Percentiles rank a stretch among this genome's conserved stretches.
Evolutionary conservation across 1,284 basidiomycete species (phyloP).

Genomic region (Tremellales sp.): DNA sequence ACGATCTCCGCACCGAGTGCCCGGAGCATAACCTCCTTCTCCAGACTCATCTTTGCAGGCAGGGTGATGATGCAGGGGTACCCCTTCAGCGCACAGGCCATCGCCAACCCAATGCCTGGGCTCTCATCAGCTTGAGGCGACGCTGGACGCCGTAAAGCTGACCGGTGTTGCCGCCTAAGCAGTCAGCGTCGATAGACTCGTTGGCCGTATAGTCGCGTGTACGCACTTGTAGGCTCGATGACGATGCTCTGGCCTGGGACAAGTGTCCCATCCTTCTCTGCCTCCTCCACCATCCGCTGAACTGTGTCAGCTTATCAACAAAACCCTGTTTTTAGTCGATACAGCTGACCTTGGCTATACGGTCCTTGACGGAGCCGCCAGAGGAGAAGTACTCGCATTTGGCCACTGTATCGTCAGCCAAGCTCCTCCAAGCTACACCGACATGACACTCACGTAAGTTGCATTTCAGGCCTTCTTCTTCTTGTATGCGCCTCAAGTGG

Average conservation of each 20-base stretch:
- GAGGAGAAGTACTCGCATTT: slow-evolving; percentile 88
- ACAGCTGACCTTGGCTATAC: slow-evolving; percentile 69
- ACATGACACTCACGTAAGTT: slow-evolving; percentile 69
- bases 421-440: background rate
- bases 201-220: background rate
- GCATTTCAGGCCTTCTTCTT: slow-evolving; percentile 73
- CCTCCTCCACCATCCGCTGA: slow-evolving; percentile 87
- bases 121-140: background rate
- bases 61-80: slow-evolving; percentile 76
- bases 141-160: slow-evolving; percentile 26
- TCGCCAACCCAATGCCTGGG: slow-evolving; percentile 80
- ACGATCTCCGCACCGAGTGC: slow-evolving; percentile 91
- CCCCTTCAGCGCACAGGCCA: slow-evolving; percentile 68
- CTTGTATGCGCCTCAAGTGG: slow-evolving; percentile 73
- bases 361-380: slow-evolving; percentile 92
- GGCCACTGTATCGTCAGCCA: slow-evolving; percentile 57
- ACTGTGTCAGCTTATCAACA: background rate
- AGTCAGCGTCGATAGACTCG: slow-evolving; percentile 1
- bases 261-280: slow-evolving; percentile 80
- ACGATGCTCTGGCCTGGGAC: slow-evolving; percentile 85
- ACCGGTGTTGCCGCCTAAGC: slow-evolving; percentile 84
- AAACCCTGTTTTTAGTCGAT: background rate
- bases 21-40: slow-evolving; percentile 89
- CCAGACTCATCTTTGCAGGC: slow-evolving; percentile 94
- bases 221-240: slow-evolving; percentile 67